Conservation (phyloP, 768 basidiomycete species). For the Boletus subparvulus region DNA sequence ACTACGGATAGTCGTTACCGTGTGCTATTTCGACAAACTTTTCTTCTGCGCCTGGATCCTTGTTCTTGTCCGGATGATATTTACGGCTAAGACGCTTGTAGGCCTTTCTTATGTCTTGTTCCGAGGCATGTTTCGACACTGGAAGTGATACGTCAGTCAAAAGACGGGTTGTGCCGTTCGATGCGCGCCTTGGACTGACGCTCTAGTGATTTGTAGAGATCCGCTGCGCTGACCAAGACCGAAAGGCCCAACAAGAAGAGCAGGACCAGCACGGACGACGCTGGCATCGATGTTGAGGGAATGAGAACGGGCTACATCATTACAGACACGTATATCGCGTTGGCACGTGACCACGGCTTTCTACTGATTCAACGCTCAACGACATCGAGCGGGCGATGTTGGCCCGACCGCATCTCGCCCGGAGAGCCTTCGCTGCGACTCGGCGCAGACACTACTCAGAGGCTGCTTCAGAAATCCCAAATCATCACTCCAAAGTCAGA, state of each 20-base stretch:
- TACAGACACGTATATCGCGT: slow-evolving; percentile 31
- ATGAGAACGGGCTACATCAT: neutral
- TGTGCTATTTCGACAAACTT: slow-evolving; percentile 90
- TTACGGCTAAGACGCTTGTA: slow-evolving; percentile 88
- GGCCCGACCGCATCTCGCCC: slow-evolving; percentile 7
- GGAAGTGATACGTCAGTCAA: slow-evolving; percentile 21
- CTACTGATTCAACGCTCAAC: neutral
- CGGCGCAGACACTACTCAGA: slow-evolving; percentile 23
- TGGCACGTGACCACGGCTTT: slow-evolving; percentile 26
- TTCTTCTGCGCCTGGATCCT: slow-evolving; percentile 74
- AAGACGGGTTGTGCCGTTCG: slow-evolving; percentile 13
- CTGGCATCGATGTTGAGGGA: slow-evolving; percentile 21
- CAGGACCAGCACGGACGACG: slow-evolving; percentile 25
- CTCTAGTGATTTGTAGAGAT: slow-evolving; percentile 82
- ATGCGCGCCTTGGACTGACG: slow-evolving; percentile 53
- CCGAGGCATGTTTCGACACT: slow-evolving; percentile 77
- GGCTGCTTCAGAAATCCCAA: slow-evolving; percentile 1
- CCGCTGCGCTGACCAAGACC: slow-evolving; percentile 47
- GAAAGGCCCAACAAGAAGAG: slow-evolving; percentile 35
- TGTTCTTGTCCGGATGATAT: slow-evolving; percentile 96
- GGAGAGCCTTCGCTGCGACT: neutral
- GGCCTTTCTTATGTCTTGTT: slow-evolving; percentile 86
- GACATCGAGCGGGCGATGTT: slow-evolving; percentile 15
- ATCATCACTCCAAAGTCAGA: slow-evolving; percentile 41
- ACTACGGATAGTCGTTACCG: slow-evolving; percentile 49